Percentiles rank a stretch among this genome's conserved stretches.
Conservation (phyloP, 768 basidiomycete genomes). For the Mycena albidolilacea region DNA sequence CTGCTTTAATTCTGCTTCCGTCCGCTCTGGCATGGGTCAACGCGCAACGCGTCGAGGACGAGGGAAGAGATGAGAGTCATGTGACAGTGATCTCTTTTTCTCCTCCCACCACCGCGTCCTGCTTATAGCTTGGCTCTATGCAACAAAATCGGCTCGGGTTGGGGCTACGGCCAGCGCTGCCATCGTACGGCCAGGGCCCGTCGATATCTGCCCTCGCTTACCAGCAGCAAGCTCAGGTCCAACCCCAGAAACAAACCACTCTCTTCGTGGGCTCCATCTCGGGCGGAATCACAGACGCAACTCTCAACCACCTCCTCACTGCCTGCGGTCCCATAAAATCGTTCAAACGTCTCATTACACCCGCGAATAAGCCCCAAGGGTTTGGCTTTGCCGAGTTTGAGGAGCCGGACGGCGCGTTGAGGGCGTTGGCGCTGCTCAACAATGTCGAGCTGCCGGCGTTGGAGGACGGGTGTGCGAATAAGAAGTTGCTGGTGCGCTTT, state of each 20-base stretch:
- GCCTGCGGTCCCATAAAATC: constrained; percentile 92
- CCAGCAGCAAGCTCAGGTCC: constrained; percentile 78
- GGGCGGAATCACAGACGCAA: constrained; percentile 89
- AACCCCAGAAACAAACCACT: constrained; percentile 74
- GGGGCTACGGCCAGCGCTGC: constrained; percentile 90
- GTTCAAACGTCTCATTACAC: constrained; percentile 94
- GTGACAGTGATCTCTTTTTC: not conserved
- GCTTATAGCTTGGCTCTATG: constrained; percentile 29
- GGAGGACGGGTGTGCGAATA: constrained; percentile 66
- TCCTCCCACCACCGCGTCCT: not conserved
- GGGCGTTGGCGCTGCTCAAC: constrained; percentile 70
- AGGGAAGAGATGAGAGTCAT: too few species aligned
- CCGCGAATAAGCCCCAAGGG: constrained; percentile 93
- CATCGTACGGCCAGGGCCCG: constrained; percentile 92
- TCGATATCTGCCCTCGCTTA: constrained; percentile 93
- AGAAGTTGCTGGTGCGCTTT: constrained; percentile 72
- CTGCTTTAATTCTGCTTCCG: too few species aligned
- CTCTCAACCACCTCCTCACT: constrained; percentile 82
- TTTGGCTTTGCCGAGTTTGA: constrained; percentile 98
- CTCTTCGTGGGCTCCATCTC: constrained; percentile 97
- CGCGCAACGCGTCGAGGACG: too few species aligned
- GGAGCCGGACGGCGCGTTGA: constrained; percentile 91
- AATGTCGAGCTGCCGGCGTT: constrained; percentile 66
- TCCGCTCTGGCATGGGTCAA: too few species aligned
- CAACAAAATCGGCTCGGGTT: constrained; percentile 81